These are phyloP conservation scores for Aspergillus aculeatus DNA, from an alignment of 2,329 filamentous ascomycete genomes.

Conservation along the genomic window DNA sequence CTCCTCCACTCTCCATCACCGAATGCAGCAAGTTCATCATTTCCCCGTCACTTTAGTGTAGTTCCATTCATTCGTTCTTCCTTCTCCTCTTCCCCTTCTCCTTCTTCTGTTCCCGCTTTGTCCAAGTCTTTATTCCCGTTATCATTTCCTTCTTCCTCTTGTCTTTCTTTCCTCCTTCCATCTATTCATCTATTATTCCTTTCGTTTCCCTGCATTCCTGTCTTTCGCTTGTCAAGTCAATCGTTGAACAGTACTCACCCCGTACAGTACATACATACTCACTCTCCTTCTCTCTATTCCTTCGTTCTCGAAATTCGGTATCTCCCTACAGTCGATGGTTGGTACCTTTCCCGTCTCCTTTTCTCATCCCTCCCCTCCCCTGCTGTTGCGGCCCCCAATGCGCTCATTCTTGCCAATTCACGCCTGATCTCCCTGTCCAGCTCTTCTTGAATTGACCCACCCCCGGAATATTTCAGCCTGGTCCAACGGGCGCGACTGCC, in stretches of 20 bases:
- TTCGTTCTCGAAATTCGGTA: constrained; percentile 13
- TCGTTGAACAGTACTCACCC: not conserved
- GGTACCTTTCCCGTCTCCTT: constrained; percentile 16
- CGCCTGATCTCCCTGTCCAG: constrained; percentile 11
- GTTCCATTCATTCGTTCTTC: constrained; percentile 1
- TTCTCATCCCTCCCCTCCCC: constrained; percentile 7
- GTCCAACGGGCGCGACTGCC: constrained; percentile 9
- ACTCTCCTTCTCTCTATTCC: constrained; percentile 7
- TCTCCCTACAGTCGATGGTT: constrained; percentile 16
- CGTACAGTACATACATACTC: not conserved
- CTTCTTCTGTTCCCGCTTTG: constrained; percentile 8
- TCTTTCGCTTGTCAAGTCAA: constrained; percentile 5
- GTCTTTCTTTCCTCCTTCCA: constrained; percentile 13
- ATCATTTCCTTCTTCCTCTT: constrained; percentile 6
- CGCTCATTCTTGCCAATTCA: constrained; percentile 12
- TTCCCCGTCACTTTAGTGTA: constrained; percentile 8
- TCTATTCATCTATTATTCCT: constrained; percentile 20
- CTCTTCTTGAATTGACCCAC: not conserved
- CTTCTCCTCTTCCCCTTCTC: not conserved
- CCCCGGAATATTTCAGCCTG: not conserved
- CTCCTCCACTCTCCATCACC: not conserved
- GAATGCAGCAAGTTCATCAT: not conserved
- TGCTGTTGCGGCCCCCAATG: constrained; percentile 12
- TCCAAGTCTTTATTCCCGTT: constrained; percentile 5
- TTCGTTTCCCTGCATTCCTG: constrained; percentile 4